These are phyloP conservation scores for Poa pratensis DNA, from an alignment of 176 grass and related monocot genomes.

Conservation along the genomic window DNA sequence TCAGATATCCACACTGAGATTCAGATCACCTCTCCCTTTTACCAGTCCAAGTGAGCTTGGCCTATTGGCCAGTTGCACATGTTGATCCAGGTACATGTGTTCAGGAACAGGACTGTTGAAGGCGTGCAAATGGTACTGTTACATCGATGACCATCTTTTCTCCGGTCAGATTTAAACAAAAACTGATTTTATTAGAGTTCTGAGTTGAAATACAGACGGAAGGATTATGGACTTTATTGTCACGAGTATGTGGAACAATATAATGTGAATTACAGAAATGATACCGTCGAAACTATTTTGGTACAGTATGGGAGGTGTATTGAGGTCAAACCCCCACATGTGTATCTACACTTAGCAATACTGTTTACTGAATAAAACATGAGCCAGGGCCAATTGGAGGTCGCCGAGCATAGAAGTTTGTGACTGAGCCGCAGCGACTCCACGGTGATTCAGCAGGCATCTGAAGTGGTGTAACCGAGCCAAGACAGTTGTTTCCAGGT, in stretches of 20 bases:
- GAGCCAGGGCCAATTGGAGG: conserved; percentile 71
- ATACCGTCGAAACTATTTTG: conserved; percentile 30
- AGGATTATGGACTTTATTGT: conserved; percentile 33
- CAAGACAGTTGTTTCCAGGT: conserved; percentile 72
- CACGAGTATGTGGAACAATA: background rate
- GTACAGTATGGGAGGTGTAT: conserved; percentile 33
- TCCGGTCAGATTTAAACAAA: background rate
- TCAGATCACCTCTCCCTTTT: conserved; percentile 38
- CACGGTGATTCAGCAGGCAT: conserved; percentile 84
- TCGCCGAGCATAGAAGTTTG: conserved; percentile 65
- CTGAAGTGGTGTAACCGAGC: conserved; percentile 77
- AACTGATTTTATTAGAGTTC: conserved; percentile 25
- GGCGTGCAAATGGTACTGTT: background rate
- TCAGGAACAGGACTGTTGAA: conserved; percentile 37
- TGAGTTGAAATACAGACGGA: conserved; percentile 12
- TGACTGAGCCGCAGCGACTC: conserved; percentile 80
- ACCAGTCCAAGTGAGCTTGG: conserved; percentile 45
- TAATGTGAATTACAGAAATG: conserved; percentile 41
- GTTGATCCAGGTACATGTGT: conserved; percentile 31
- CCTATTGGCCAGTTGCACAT: conserved; percentile 43
- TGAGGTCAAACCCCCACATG: conserved; percentile 19
- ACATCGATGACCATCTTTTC: background rate
- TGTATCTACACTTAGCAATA: background rate
- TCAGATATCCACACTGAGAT: conserved; percentile 42
- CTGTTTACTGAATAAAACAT: conserved; percentile 71